Evolutionary conservation across 2,329 filamentous ascomycete genomes (phyloP), one percentile per base, ranked within the genome.

Genomic region (Pseudogymnoascus sp.): DNA sequence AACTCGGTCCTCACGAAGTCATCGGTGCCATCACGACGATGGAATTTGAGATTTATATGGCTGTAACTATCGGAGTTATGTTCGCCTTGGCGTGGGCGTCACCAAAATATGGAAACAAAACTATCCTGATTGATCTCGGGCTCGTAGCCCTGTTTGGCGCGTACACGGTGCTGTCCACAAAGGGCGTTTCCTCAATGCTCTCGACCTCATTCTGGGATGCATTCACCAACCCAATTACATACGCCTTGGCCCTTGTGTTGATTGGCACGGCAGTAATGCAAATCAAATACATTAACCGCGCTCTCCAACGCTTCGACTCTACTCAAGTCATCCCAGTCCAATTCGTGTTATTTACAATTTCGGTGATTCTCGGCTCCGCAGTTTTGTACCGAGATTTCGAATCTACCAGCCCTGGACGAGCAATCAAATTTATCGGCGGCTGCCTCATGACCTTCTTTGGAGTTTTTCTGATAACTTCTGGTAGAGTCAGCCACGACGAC

Each of bases 251-350:
- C 7, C 77, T 88, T 58, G 81, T 97, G 57, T 81, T 99, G 25
- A 79, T 94, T 16, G 82, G 78, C 50, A 97, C 93, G 1, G 94
- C 94, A 6, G 79, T 99, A 63, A 91, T 97, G 88, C 94, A 99
- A 75, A 93, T 99, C 68, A 93, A 91, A 71, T 99, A 97, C 71
- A 83, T 99, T 72, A 99, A 97, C 76, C 89, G 84, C 59, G 87
- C 88, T 1, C 79, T 99, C 59, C 92, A 97, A 72, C 86, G 90
- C 54, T 99, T 97, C 76, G 91, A 97, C 73, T 96, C 94, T 6
- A 99, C 94, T 0, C 91, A 97, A 72, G 94, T 99, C 67, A 99
- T 99, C 65, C 94, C 94, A 0, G 94, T 94, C 12, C 94, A 99
- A 70, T 99, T 99, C 68, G 94, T 99, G 58, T 83, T 95, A 65